These are phyloP conservation scores for Rhypophila decipiens DNA, from an alignment of 495 filamentous ascomycete species.

Conservation along the genomic window DNA sequence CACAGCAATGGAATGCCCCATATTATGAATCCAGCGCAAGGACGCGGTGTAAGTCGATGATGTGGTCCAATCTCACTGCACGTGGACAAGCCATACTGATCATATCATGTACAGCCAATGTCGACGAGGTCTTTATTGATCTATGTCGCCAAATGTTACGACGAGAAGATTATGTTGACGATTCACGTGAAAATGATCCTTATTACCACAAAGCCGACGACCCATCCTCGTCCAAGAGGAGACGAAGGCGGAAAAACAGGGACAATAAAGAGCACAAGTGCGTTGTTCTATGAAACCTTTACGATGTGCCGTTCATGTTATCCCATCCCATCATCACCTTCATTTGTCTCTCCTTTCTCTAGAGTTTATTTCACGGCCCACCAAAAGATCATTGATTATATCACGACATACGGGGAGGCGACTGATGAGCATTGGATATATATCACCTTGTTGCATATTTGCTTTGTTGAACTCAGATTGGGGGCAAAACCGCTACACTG, in stretches of 20 bases:
- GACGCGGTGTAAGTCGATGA: conserved; percentile 49
- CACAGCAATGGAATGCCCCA: conserved; percentile 83
- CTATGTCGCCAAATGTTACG: conserved; percentile 87
- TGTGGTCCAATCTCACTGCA: too few relatives aligned
- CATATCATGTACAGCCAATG: conserved; percentile 75
- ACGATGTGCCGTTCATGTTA: not conserved
- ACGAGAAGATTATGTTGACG: conserved; percentile 51
- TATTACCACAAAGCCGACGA: conserved; percentile 25
- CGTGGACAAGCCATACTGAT: too few relatives aligned
- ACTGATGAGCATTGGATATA: too few relatives aligned
- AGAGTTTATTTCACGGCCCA: not conserved
- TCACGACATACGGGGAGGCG: too few relatives aligned
- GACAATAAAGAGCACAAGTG: conserved; percentile 19
- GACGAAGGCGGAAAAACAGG: conserved; percentile 14
- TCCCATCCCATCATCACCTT: too few relatives aligned
- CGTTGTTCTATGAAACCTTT: conserved; percentile 16
- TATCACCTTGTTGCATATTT: too few relatives aligned
- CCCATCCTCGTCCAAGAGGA: conserved; percentile 9
- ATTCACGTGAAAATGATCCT: conserved; percentile 32
- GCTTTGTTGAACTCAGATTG: too few relatives aligned
- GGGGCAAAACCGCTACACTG: too few relatives aligned
- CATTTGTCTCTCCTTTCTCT: not conserved
- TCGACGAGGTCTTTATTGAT: conserved; percentile 92
- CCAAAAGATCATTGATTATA: too few relatives aligned
- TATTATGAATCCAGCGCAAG: conserved; percentile 94